Evolutionary conservation across 768 basidiomycete species (phyloP).

Genomic region (Asterophora lycoperdoides): DNA sequence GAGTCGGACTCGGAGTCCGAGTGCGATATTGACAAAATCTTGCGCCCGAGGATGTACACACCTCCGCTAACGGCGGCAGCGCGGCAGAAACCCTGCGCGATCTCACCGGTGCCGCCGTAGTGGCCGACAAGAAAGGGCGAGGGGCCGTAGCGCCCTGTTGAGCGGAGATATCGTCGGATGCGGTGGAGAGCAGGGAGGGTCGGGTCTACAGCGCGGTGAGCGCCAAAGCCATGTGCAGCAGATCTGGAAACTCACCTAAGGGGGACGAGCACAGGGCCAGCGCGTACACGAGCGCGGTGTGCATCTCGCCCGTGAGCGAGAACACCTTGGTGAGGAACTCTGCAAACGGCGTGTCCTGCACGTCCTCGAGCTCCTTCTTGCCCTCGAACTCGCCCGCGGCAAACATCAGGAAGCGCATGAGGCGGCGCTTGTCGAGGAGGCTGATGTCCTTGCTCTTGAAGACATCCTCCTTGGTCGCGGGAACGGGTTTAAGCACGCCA

Average conservation of each 20-base stretch:
- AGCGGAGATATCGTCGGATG: slow-evolving; percentile 67
- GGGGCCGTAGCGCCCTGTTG: slow-evolving; percentile 78
- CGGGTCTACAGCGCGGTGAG: slow-evolving; percentile 44
- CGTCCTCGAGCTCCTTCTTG: slow-evolving; percentile 51
- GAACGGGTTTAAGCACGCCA: slow-evolving; percentile 58
- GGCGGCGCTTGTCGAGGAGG: slow-evolving; percentile 79
- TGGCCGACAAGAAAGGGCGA: slow-evolving; percentile 89
- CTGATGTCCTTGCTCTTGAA: slow-evolving; percentile 80
- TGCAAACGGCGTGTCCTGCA: slow-evolving; percentile 52
- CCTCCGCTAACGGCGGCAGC: slow-evolving; percentile 78
- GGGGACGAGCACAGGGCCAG: slow-evolving; percentile 65
- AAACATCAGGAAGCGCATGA: slow-evolving; percentile 91
- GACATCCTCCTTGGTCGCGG: slow-evolving; percentile 87
- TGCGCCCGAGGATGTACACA: slow-evolving; percentile 67
- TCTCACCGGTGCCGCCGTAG: slow-evolving; percentile 90
- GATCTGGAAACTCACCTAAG: slow-evolving; percentile 42
- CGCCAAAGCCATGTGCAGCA: background rate
- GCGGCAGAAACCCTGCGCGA: slow-evolving; percentile 88
- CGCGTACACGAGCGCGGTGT: slow-evolving; percentile 66
- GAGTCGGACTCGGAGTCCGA: too few relatives aligned
- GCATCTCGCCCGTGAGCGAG: slow-evolving; percentile 52
- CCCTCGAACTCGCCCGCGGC: slow-evolving; percentile 72
- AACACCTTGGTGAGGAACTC: slow-evolving; percentile 66
- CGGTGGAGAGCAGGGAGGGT: slow-evolving; percentile 65
- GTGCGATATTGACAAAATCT: slow-evolving; percentile 29